Base-by-base conservation (phyloP, 495 filamentous ascomycete genomes). In the Hypomontagnella submonticulosa region DNA sequence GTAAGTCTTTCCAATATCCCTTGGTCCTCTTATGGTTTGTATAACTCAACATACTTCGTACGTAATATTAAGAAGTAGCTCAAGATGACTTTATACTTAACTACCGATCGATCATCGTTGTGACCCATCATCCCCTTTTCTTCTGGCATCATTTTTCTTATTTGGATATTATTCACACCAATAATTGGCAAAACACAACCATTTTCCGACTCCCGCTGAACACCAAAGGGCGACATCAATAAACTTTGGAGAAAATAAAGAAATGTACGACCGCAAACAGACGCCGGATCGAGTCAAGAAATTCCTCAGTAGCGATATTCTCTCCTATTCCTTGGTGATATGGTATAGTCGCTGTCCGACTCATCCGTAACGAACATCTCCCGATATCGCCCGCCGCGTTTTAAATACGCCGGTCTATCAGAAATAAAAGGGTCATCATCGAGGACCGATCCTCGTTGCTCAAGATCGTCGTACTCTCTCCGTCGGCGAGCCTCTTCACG, bases 351-450 rank as follows among this genome's bases (percentile, higher is more conserved):
- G 15, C 57, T 61, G 10, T 61, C 63, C 10, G 52, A 67, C 6
- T 3, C 52, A 44, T 67, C 57, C 49, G 51, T 33, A 4, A 47
- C 33, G 18, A 57, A 67, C 5, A 51, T 13, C 15, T 57, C 46
- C n/a, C 36, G 50, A 27, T 61, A 61, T 13, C 20, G 44, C 56
- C 51, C 52, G 13, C 33, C 32, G 20, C 50, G 37, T 23, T 57
- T 51, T 9, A 43, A 13, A 8, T 61, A 33, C 15, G 51, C 27
- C 3, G 32, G 20, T 23, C 18, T 51, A 15, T 61, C 46, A 6
- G 46, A 33, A 36, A 49, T 53, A 23, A 69, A 69, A 19, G 66
- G 66, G 16, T 69, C 66, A 10, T 65, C 66, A 20, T 52, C 55
- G 19, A 69, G 27, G 3, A 69, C 42, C 11, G 66, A 69, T 32